Conservation (phyloP, 2,329 filamentous ascomycete genomes). For the Rutstroemia sp. region DNA sequence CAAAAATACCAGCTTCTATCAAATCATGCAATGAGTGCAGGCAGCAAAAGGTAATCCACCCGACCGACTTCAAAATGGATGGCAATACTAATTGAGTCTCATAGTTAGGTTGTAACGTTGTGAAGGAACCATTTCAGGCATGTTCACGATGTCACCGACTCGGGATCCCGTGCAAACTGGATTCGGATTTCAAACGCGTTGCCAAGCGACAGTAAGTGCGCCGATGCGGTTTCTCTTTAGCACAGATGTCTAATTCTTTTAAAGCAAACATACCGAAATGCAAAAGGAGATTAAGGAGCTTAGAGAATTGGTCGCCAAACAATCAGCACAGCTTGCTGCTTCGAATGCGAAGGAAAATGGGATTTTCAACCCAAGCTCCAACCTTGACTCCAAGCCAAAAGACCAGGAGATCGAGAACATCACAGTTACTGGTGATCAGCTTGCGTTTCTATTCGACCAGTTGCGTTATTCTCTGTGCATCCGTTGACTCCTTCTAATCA, state of each 20-base stretch:
- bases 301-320: conserved; percentile 30
- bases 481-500: too few relatives aligned
- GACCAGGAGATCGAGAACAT: conserved; percentile 10
- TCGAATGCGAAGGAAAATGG: conserved; percentile 37
- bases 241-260: background rate
- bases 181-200: conserved; percentile 61
- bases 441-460: conserved; percentile 10
- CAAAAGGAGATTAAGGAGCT: conserved; percentile 48
- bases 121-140: conserved; percentile 53
- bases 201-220: conserved; percentile 38
- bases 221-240: background rate
- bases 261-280: conserved; percentile 58
- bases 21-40: conserved; percentile 43
- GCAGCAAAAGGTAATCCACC: conserved; percentile 54
- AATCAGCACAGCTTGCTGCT: conserved; percentile 14
- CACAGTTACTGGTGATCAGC: conserved; percentile 10
- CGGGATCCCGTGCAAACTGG: conserved; percentile 57
- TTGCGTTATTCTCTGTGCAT: conserved; percentile 5
- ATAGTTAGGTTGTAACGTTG: conserved; percentile 61
- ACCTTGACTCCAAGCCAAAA: conserved; percentile 22
- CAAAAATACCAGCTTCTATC: conserved; percentile 6
- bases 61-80: background rate
- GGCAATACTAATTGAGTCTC: background rate
- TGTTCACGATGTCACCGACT: conserved; percentile 58
- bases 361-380: conserved; percentile 44